phyloP scores from a whole-genome alignment of 306 rosid genomes.

The Vigna unguiculata region DNA sequence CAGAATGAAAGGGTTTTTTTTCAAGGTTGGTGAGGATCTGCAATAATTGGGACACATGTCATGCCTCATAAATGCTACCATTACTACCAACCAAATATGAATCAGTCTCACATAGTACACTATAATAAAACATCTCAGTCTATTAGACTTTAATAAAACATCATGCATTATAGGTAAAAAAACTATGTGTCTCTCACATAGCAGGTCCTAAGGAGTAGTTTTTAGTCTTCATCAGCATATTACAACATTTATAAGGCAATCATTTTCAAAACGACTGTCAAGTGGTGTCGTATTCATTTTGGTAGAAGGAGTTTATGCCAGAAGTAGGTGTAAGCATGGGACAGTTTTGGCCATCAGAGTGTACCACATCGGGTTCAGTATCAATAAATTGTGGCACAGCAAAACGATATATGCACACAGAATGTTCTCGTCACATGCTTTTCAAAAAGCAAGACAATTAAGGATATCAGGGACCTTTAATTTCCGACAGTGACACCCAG shows the following conservation, averaged over 20 bases:
- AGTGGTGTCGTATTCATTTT: conserved; percentile 18
- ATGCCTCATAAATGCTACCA: conserved; percentile 47
- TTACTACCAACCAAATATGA: conserved; percentile 51
- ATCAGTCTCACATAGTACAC: conserved; percentile 35
- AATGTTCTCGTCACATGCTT: conserved; percentile 41
- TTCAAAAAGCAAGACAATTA: neutral
- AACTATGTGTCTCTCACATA: conserved; percentile 6
- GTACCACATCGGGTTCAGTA: conserved; percentile 18
- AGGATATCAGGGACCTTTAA: conserved; percentile 18
- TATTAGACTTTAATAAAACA: neutral
- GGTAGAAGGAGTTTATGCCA: neutral
- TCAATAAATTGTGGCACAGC: neutral
- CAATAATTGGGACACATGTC: conserved; percentile 66
- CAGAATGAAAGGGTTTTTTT: conserved; percentile 38
- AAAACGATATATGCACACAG: conserved; percentile 14
- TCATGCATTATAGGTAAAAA: neutral
- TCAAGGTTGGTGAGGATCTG: conserved; percentile 51
- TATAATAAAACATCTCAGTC: conserved; percentile 13
- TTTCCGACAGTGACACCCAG: conserved; percentile 15
- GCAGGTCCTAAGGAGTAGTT: conserved; percentile 10
- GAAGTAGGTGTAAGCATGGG: conserved; percentile 10
- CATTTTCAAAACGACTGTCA: conserved; percentile 35
- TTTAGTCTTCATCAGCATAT: conserved; percentile 19
- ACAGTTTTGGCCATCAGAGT: conserved; percentile 32
- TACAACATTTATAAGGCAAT: conserved; percentile 5